Percentiles rank a stretch among this genome's conserved stretches.
These are phyloP conservation scores for Neonectria magnoliae DNA, from an alignment of 2,329 filamentous ascomycete genomes.

Conservation along the genomic window DNA sequence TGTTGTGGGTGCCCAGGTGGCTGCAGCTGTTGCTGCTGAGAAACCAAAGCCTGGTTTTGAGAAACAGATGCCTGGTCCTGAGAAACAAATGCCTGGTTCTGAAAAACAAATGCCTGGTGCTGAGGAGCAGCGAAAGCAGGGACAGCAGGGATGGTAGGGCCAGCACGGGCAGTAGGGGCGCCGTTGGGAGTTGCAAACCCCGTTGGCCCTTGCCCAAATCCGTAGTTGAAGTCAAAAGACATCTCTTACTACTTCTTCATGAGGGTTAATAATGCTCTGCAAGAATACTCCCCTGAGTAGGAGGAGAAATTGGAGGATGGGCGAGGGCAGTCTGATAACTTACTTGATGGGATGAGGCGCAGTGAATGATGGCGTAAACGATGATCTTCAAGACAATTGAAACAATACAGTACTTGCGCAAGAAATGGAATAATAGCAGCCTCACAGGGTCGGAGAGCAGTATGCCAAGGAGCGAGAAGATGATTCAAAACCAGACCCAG, in stretches of 20 bases:
- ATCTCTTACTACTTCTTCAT: neutral
- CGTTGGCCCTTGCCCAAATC: too few relatives aligned
- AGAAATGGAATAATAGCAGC: neutral
- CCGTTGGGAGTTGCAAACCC: neutral
- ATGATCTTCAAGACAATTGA: neutral
- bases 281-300: neutral
- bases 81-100: too few relatives aligned
- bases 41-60: neutral
- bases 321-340: neutral
- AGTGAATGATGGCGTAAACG: neutral
- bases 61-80: too few relatives aligned
- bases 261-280: neutral
- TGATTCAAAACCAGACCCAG: neutral
- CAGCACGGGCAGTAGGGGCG: neutral
- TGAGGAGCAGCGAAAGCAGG: too few relatives aligned
- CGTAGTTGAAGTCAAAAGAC: neutral
- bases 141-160: too few relatives aligned
- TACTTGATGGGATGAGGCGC: neutral
- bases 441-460: neutral
- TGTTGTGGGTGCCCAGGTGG: neutral
- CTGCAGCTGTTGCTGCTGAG: neutral
- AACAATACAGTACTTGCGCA: neutral
- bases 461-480: neutral
- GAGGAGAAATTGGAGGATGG: neutral
- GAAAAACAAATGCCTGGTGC: too few relatives aligned